Conservation (phyloP, 2,329 filamentous ascomycete species). For the Seiridium unicorne region DNA sequence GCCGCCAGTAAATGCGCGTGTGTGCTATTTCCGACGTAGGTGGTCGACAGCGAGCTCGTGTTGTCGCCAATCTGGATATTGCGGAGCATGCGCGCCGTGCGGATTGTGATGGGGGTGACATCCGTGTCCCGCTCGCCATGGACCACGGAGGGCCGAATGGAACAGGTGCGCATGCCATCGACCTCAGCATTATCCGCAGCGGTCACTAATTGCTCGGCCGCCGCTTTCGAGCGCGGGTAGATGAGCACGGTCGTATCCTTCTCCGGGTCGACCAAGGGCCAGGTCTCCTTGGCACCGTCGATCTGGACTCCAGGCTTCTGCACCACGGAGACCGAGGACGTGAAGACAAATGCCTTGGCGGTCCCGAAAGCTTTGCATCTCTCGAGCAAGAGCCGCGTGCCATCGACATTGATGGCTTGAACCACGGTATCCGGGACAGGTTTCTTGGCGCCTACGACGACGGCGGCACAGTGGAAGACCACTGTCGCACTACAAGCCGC, state of each 20-base stretch:
- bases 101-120: neutral
- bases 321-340: neutral
- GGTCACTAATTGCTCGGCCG: neutral
- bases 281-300: neutral
- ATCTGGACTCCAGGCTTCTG: neutral
- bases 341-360: conserved; percentile 2
- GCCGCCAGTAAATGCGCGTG: conserved; percentile 6
- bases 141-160: neutral
- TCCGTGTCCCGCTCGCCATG: conserved; percentile 6
- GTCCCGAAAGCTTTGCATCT: neutral
- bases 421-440: conserved; percentile 38
- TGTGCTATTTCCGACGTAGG: conserved; percentile 1
- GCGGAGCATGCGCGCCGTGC: neutral
- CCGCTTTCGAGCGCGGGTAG: neutral
- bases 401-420: conserved; percentile 61
- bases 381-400: conserved; percentile 58
- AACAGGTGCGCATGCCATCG: neutral
- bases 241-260: neutral
- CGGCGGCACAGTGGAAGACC: conserved; percentile 61
- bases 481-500: conserved; percentile 52
- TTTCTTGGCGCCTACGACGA: conserved; percentile 12
- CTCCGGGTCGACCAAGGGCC: neutral
- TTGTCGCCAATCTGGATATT: neutral
- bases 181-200: neutral
- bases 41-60: neutral